These are phyloP conservation scores for Gossypium raimondii DNA, from an alignment of 345 rosid species.

Conservation along the genomic window DNA sequence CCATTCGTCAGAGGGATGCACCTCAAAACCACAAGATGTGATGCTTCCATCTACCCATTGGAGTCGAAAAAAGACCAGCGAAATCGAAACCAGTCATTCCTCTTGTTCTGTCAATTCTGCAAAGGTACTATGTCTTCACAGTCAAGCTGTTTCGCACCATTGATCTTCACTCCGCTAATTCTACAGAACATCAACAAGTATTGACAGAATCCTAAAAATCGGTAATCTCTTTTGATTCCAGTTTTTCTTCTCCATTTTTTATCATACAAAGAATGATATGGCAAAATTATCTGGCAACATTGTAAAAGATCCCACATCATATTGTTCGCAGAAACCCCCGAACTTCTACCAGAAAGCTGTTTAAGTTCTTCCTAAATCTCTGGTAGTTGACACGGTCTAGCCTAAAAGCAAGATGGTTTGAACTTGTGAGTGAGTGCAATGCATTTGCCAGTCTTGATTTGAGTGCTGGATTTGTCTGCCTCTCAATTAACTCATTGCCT, in stretches of 20 bases:
- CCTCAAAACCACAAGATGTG: neutral
- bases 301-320: neutral
- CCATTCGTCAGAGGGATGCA: neutral
- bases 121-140: neutral
- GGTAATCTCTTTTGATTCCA: neutral
- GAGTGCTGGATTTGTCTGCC: conserved; percentile 52
- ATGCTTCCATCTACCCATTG: neutral
- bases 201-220: neutral
- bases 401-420: conserved; percentile 72
- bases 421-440: conserved; percentile 65
- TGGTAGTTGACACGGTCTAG: conserved; percentile 88
- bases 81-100: neutral
- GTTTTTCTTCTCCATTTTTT: neutral
- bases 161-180: neutral
- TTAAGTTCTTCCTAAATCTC: conserved; percentile 87
- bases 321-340: conserved; percentile 79
- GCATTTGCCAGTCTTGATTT: conserved; percentile 70
- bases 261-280: neutral
- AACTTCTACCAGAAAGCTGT: conserved; percentile 76
- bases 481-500: conserved; percentile 73
- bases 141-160: neutral
- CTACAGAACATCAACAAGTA: conserved; percentile 12
- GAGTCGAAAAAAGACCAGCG: neutral
- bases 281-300: neutral
- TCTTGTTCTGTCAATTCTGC: neutral